Conservation (phyloP, 257 asterid species). For the Solanum bulbocastanum region DNA sequence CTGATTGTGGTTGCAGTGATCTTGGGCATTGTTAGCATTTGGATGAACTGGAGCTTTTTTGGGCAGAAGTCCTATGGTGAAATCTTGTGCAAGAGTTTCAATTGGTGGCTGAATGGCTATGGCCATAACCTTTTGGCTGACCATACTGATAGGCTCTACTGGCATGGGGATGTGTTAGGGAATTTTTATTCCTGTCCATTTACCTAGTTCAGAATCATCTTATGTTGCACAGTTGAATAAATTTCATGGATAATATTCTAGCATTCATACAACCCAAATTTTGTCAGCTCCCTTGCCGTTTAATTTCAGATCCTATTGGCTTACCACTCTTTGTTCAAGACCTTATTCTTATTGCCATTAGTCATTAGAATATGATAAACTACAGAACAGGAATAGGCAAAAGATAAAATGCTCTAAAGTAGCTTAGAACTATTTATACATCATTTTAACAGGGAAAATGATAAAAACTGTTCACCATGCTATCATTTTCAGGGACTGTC, state of each 20-base stretch:
- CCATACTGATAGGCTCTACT: neutral
- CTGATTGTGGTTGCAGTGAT: constrained; percentile 41
- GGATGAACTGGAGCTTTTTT: constrained; percentile 48
- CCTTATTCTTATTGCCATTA: neutral
- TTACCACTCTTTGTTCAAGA: neutral
- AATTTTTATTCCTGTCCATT: neutral
- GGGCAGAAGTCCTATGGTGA: constrained; percentile 30
- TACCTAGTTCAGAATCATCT: neutral
- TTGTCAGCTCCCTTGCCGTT: neutral
- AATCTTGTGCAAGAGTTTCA: constrained; percentile 40
- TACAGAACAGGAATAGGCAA: neutral
- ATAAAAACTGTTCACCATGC: neutral
- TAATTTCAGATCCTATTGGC: neutral
- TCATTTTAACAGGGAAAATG: neutral
- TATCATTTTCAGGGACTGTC: neutral
- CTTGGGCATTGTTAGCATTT: constrained; percentile 37
- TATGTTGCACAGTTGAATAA: neutral
- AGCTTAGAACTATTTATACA: neutral
- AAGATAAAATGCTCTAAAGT: neutral
- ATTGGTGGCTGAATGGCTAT: constrained; percentile 77
- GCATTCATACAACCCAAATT: neutral
- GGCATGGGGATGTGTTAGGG: constrained; percentile 2
- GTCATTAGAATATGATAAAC: neutral
- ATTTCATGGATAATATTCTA: neutral
- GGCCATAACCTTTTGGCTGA: constrained; percentile 57